These are phyloP conservation scores for Cystobasidium pallidum DNA, from an alignment of 1,284 basidiomycete species.

Conservation along the genomic window DNA sequence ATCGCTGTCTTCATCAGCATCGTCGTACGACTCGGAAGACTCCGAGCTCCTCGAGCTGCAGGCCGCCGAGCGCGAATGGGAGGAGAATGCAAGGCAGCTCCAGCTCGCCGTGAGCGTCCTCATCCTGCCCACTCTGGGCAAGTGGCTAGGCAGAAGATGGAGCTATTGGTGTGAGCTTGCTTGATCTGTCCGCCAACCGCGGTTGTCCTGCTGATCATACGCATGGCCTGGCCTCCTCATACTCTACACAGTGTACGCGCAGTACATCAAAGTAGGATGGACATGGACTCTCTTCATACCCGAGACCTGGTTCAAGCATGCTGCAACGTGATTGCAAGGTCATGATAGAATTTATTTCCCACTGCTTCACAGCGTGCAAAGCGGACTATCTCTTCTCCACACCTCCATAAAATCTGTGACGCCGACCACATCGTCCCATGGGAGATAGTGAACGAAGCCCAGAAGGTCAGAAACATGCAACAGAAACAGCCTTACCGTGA, in stretches of 20 bases:
- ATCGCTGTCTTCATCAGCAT: background rate
- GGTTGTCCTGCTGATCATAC: too few relatives aligned
- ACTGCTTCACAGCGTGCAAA: too few relatives aligned
- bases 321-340: background rate
- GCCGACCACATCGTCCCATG: too few relatives aligned
- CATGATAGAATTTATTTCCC: too few relatives aligned
- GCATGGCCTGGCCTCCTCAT: too few relatives aligned
- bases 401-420: too few relatives aligned
- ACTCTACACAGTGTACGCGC: conserved; percentile 28
- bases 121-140: conserved; percentile 38
- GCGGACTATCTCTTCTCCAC: too few relatives aligned
- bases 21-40: conserved; percentile 21
- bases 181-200: background rate
- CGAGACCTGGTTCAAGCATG: conserved; percentile 9
- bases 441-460: too few relatives aligned
- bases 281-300: conserved; percentile 37
- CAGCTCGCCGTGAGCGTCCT: conserved; percentile 41
- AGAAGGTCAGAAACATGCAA: too few relatives aligned
- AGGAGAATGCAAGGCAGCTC: conserved; percentile 39
- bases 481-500: too few relatives aligned
- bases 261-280: conserved; percentile 40
- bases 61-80: conserved; percentile 39
- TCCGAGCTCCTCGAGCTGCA: conserved; percentile 20
- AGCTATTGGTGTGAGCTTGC: conserved; percentile 21
- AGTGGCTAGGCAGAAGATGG: conserved; percentile 43